These are phyloP conservation scores for Euphorbia pulcherrima DNA, from an alignment of 345 rosid genomes.

Conservation along the genomic window DNA sequence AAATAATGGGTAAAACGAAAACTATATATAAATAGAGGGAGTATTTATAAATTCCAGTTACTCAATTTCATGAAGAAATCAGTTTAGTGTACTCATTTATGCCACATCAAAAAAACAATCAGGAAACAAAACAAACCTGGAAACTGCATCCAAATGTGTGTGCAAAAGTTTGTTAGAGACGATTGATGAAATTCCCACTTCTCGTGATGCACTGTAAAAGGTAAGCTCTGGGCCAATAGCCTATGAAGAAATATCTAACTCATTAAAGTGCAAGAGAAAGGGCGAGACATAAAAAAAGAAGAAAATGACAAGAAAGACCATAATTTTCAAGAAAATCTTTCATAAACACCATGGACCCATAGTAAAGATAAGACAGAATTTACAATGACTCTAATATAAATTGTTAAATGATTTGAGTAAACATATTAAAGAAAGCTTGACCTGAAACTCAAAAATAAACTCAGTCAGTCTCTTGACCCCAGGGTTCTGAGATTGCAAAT, in stretches of 20 bases:
- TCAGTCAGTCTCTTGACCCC: conserved; percentile 49
- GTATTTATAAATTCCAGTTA: neutral
- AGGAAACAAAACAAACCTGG: conserved; percentile 55
- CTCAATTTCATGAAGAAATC: neutral
- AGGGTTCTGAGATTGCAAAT: conserved; percentile 38
- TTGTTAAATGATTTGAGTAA: neutral
- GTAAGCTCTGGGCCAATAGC: conserved; percentile 95
- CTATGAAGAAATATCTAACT: conserved; percentile 42
- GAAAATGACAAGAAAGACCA: neutral
- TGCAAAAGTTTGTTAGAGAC: conserved; percentile 88
- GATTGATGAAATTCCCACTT: conserved; percentile 53
- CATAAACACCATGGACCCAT: neutral
- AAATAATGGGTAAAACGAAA: too few relatives aligned
- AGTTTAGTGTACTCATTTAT: neutral
- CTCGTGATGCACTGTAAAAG: conserved; percentile 73
- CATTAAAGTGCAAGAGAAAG: neutral
- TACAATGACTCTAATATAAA: neutral
- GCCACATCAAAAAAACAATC: neutral
- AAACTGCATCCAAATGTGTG: conserved; percentile 77
- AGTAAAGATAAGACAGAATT: neutral
- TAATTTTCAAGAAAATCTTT: neutral
- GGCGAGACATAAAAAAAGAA: neutral
- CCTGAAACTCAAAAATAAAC: conserved; percentile 81
- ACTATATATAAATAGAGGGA: too few relatives aligned
- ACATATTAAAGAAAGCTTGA: conserved; percentile 20